These are phyloP conservation scores for Phytopythium helicoides DNA, from an alignment of 352 stramenopile genomes.

Conservation along the genomic window DNA sequence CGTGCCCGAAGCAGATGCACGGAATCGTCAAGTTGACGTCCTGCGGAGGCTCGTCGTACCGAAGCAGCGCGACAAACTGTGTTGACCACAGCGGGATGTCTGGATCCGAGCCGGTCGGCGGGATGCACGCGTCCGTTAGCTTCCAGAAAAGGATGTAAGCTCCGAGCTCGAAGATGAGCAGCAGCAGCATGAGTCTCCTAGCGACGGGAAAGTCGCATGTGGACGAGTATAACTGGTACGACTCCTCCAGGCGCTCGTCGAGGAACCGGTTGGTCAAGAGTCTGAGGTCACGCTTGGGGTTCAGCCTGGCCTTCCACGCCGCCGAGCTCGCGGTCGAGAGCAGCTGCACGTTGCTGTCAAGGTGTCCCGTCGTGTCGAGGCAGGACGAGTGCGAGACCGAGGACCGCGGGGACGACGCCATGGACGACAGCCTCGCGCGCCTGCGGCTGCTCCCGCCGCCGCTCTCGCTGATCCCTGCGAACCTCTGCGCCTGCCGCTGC, in stretches of 20 bases:
- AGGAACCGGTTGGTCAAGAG: slow-evolving; percentile 68
- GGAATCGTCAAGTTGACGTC: slow-evolving; percentile 11
- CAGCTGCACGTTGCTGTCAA: slow-evolving; percentile 19
- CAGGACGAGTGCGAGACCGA: neutral
- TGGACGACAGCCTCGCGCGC: neutral
- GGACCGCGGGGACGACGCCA: neutral
- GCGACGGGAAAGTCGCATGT: slow-evolving; percentile 61
- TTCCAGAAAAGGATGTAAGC: slow-evolving; percentile 53
- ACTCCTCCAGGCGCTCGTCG: slow-evolving; percentile 67
- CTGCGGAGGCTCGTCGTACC: slow-evolving; percentile 2
- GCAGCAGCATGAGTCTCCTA: slow-evolving; percentile 53
- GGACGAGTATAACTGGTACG: slow-evolving; percentile 81
- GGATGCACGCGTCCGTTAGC: slow-evolving; percentile 38
- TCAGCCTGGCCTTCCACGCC: slow-evolving; percentile 48
- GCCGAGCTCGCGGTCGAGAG: slow-evolving; percentile 36
- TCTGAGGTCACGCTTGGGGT: slow-evolving; percentile 50
- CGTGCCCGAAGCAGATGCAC: slow-evolving; percentile 32
- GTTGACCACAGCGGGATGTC: slow-evolving; percentile 15
- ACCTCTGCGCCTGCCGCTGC: neutral
- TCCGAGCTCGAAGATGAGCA: slow-evolving; percentile 51
- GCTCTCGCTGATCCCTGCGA: neutral
- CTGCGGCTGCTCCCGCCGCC: neutral
- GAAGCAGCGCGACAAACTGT: slow-evolving; percentile 14
- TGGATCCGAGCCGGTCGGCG: slow-evolving; percentile 24
- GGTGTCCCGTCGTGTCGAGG: neutral